Evolutionary conservation across 2,329 filamentous ascomycete species (phyloP).

Genomic region (Allantophomopsis cytisporea): DNA sequence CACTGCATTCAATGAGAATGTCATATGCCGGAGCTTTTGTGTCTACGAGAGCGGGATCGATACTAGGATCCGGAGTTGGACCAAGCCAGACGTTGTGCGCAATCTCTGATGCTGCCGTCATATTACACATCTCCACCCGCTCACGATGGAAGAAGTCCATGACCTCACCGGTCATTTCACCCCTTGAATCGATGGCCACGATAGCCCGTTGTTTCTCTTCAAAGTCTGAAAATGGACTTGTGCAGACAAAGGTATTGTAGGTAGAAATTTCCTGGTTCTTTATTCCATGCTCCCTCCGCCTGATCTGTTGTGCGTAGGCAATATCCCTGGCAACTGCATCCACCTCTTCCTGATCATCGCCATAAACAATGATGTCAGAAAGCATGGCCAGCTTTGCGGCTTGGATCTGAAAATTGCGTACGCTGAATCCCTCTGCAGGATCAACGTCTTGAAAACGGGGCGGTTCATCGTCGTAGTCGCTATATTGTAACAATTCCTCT

Average conservation of each 20-base stretch:
- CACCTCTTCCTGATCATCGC: conserved; percentile 49
- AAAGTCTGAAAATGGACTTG: conserved; percentile 53
- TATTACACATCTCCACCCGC: conserved; percentile 79
- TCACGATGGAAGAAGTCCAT: conserved; percentile 88
- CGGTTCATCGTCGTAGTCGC: conserved; percentile 13
- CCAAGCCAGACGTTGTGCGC: conserved; percentile 83
- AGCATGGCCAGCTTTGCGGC: conserved; percentile 74
- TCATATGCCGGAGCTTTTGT: conserved; percentile 58
- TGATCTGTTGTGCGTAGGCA: conserved; percentile 62
- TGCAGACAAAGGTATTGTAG: conserved; percentile 77
- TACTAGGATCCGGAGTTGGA: conserved; percentile 60
- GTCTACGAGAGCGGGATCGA: conserved; percentile 22
- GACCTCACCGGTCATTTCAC: conserved; percentile 60
- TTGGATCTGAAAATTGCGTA: conserved; percentile 96
- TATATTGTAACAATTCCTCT: conserved; percentile 52
- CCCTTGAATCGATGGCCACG: conserved; percentile 61
- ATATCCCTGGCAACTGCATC: conserved; percentile 55
- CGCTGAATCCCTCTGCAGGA: conserved; percentile 81
- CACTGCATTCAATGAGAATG: conserved; percentile 77
- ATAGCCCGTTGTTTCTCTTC: conserved; percentile 57
- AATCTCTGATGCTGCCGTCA: conserved; percentile 85
- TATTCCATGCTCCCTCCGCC: conserved; percentile 51
- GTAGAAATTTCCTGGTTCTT: conserved; percentile 39
- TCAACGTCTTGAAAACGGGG: conserved; percentile 70
- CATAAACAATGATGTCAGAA: conserved; percentile 89